Base-by-base conservation (phyloP, 805 yeast species). In the Kodamaea leandrae region DNA sequence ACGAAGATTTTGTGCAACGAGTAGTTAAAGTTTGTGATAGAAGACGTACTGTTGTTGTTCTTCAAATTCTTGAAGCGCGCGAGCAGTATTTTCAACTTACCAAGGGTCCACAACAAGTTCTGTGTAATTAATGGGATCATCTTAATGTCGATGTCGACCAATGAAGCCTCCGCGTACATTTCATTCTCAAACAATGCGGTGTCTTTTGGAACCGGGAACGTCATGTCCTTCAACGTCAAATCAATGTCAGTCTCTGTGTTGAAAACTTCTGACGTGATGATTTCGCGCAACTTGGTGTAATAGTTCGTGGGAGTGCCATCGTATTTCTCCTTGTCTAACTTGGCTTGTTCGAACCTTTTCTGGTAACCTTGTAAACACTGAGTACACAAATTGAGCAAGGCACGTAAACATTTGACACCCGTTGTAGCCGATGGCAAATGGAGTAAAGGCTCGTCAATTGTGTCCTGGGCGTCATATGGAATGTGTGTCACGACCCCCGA, bases 1-100 rank as follows among this genome's bases (percentile, higher is more conserved):
- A 75, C 64, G 42, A 76, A 66, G 3, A 76, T 58, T 43, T 74
- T 61, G 48, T 79, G 83, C 29, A 76, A 50, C 0, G 76, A 55
- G 43, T 59, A 65, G n/a, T 60, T 52, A 63, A 68, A 61, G 36
- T 54, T 49, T 3, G 72, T 69, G 2, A 69, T 14, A 2, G 29
- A 23, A 8, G 30, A 33, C 39, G 53, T 19, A 29, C 29, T 20
- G 26, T 34, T 27, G 43, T 41, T 21, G 28, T 19, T 36, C 37
- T 54, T 57, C 38, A 58, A 51, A 27, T 44, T 48, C 24, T 47
- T 53, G 43, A 55, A 51, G 14, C 48, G 43, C 14, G 49, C 45
- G 4, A 58, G 51, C 10, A 34, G 23, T 1, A 47, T 33, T 42
- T 60, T 59, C 41, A 64, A 47, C 17, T 48, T 46, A 4, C 53